Percentiles rank a stretch among this genome's conserved stretches.
Conservation (phyloP, 2,329 filamentous ascomycete genomes). For the Fusarium sublunatum region DNA sequence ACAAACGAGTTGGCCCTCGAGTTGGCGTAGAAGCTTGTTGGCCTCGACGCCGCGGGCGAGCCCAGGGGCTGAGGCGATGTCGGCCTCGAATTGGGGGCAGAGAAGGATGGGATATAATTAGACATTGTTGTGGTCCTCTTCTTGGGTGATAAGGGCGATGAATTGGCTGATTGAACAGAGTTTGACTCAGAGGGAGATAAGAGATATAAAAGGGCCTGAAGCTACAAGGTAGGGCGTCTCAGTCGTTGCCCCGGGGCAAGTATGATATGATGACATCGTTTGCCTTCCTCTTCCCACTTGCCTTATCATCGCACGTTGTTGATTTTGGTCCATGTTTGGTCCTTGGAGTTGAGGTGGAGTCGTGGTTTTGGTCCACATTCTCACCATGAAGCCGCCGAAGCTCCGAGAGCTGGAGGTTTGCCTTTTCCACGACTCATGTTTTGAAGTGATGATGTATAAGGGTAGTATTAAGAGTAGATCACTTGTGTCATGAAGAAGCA, state of each 20-base stretch:
- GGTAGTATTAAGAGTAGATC: not conserved
- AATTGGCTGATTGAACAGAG: constrained; percentile 7
- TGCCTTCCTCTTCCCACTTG: constrained; percentile 12
- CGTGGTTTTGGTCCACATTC: constrained; percentile 38
- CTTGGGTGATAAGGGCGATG: constrained; percentile 3
- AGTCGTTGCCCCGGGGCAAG: constrained; percentile 1
- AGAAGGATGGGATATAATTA: constrained; percentile 40
- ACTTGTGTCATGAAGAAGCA: too few species aligned
- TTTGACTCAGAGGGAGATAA: constrained; percentile 18
- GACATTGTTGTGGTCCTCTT: constrained; percentile 20
- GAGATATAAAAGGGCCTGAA: constrained; percentile 18
- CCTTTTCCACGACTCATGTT: constrained; percentile 6
- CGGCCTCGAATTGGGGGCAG: constrained; percentile 38
- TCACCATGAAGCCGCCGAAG: constrained; percentile 40
- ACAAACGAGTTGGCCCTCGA: constrained; percentile 38
- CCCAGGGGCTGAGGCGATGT: constrained; percentile 32
- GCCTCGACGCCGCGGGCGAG: constrained; percentile 35
- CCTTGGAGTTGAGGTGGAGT: constrained; percentile 25
- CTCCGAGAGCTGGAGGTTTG: constrained; percentile 15
- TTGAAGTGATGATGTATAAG: not conserved
- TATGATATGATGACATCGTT: constrained; percentile 34
- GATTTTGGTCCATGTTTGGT: constrained; percentile 17
- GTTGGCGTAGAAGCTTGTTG: constrained; percentile 38
- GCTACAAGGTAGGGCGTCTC: not conserved
- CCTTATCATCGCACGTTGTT: constrained; percentile 25